Base-by-base conservation (phyloP, 2,329 filamentous ascomycete genomes). In the Epichloe scottii region DNA sequence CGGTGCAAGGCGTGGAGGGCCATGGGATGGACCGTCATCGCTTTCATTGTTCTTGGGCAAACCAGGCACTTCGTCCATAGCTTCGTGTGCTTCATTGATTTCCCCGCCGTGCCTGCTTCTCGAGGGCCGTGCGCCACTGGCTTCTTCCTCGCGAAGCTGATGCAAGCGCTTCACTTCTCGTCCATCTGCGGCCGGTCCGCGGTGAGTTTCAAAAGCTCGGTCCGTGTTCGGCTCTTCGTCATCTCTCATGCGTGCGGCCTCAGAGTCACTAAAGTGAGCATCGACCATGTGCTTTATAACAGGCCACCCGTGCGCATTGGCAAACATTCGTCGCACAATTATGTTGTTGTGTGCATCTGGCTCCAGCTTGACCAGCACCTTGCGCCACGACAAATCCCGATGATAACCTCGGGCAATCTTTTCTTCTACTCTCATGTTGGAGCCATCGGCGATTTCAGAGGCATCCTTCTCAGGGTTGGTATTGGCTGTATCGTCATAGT, bases 341-440 rank as follows among this genome's bases (percentile, higher is more conserved):
- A 98, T 95, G 66, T 98, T 98, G 68, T 98, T 98, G 71, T 98
- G 93, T 0, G 93, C 93, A 67, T 98, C 93, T 0, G 93, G 93
- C 64, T 98, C 91, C 2, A 98, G 75, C 50, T 93, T 86, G 14
- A 98, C 93, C 4, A 98, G 79, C 1, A 98, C 93, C 65, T 98
- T 98, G 44, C 93, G 86, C 93, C 93, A 98, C 1, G 88, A 87
- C 19, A 98, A 70, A 56, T 89, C 89, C 12, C 83, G 82, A 66
- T 98, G 93, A 68, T 98, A 98, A 14, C 89, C 93, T 45, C 93
- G 81, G 2, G 93, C 93, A 58, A 98, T 98, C 69, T 96, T 97
- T 66, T 98, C 93, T 66, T 98, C 93, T 0, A 97, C 89, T 55
- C 87, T 88, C 81, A 97, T 90, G 56, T 71, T 80, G 10, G 82